Conservation (phyloP, 352 stramenopile genomes). For the Achlya hypogyna region DNA sequence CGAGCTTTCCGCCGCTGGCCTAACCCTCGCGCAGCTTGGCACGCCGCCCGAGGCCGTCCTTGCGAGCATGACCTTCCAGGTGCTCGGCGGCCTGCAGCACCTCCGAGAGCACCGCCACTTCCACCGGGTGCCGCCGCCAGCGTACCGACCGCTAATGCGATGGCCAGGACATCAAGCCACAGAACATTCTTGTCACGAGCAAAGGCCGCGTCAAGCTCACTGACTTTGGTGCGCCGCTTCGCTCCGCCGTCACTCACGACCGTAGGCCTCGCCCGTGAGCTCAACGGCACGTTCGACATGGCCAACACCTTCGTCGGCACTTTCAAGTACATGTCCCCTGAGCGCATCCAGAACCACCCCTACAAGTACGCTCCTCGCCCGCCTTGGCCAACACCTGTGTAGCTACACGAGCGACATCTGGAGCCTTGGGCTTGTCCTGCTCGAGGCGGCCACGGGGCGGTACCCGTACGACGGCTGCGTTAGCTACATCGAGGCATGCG, state of each 20-base stretch:
- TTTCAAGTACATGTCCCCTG: slow-evolving; percentile 27
- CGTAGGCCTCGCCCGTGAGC: slow-evolving; percentile 16
- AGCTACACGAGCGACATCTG: slow-evolving; percentile 77
- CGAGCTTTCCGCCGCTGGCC: neutral
- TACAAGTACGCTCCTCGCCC: slow-evolving; percentile 37
- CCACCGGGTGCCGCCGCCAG: slow-evolving; percentile 1
- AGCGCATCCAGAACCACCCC: slow-evolving; percentile 41
- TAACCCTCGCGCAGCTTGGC: neutral
- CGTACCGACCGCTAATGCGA: neutral
- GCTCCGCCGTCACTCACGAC: neutral
- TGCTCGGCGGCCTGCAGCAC: slow-evolving; percentile 46
- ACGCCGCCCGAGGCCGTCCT: slow-evolving; percentile 40
- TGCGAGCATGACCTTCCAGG: slow-evolving; percentile 48
- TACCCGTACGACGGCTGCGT: slow-evolving; percentile 45
- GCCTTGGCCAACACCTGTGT: neutral
- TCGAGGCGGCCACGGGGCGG: slow-evolving; percentile 48
- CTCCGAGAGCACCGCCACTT: slow-evolving; percentile 49
- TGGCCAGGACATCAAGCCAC: slow-evolving; percentile 20
- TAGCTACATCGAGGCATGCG: slow-evolving; percentile 59
- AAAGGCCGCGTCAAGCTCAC: slow-evolving; percentile 18
- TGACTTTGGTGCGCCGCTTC: slow-evolving; percentile 25
- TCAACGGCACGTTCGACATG: slow-evolving; percentile 21
- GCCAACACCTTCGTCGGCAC: slow-evolving; percentile 24
- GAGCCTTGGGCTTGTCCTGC: slow-evolving; percentile 63
- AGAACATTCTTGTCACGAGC: slow-evolving; percentile 22